Conservation (phyloP, 345 rosid genomes). For the Salix udensis region DNA sequence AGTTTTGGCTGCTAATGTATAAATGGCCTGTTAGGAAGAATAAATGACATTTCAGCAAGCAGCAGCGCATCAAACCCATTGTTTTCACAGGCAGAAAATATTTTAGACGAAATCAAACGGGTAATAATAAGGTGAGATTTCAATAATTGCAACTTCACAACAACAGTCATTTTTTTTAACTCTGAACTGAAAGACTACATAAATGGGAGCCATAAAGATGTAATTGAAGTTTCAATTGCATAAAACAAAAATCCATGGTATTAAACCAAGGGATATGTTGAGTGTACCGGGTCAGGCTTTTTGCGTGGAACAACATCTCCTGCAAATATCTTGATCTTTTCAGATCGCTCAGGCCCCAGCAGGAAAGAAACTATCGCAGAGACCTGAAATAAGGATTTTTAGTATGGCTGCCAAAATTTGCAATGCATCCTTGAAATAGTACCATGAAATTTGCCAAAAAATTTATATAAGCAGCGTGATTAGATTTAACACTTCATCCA, state of each 20-base stretch:
- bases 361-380: constrained; percentile 85
- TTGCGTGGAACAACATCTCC: constrained; percentile 91
- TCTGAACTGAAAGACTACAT: background rate
- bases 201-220: background rate
- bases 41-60: background rate
- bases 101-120: background rate
- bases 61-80: background rate
- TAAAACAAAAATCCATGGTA: background rate
- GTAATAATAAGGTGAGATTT: background rate
- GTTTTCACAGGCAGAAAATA: background rate
- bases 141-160: background rate
- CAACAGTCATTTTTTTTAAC: background rate
- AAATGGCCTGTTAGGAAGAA: constrained; percentile 62
- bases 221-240: background rate
- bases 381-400: constrained; percentile 45
- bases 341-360: constrained; percentile 84
- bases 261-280: background rate
- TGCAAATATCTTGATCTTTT: constrained; percentile 82
- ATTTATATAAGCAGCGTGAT: background rate
- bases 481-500: background rate
- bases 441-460: background rate
- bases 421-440: background rate
- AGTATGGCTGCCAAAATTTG: constrained; percentile 3
- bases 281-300: constrained; percentile 84
- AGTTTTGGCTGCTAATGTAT: constrained; percentile 78